These are phyloP conservation scores for Pestalotiopsis sp. DNA, from an alignment of 2,329 filamentous ascomycete species.

Conservation along the genomic window DNA sequence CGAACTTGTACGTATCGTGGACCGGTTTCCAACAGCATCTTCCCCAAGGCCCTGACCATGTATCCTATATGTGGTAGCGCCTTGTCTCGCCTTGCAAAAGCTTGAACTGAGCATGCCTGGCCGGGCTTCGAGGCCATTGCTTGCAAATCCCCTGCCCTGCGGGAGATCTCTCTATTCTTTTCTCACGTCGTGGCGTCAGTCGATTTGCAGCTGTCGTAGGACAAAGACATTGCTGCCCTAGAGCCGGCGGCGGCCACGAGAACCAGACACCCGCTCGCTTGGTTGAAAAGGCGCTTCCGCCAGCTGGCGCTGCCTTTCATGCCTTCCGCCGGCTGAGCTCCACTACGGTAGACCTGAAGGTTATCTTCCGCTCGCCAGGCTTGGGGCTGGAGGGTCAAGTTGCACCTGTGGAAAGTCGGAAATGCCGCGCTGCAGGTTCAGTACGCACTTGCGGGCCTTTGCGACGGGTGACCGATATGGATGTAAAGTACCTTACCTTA, in stretches of 20 bases:
- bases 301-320: background rate
- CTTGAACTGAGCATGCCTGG: background rate
- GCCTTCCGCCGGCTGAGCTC: background rate
- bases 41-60: background rate
- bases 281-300: background rate
- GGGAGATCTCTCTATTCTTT: background rate
- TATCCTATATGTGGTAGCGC: background rate
- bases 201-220: background rate
- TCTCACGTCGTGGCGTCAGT: background rate
- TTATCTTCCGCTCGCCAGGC: background rate
- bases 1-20: background rate
- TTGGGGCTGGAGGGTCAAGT: background rate
- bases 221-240: background rate
- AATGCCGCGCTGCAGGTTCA: background rate
- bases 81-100: background rate
- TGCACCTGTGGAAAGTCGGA: background rate
- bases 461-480: background rate
- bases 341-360: slow-evolving; percentile 10
- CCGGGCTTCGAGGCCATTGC: background rate
- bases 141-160: background rate
- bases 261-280: background rate
- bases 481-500: background rate
- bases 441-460: background rate
- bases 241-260: background rate
- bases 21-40: background rate